Conservation (phyloP, 352 stramenopile genomes). For the Phytophthora litchii region DNA sequence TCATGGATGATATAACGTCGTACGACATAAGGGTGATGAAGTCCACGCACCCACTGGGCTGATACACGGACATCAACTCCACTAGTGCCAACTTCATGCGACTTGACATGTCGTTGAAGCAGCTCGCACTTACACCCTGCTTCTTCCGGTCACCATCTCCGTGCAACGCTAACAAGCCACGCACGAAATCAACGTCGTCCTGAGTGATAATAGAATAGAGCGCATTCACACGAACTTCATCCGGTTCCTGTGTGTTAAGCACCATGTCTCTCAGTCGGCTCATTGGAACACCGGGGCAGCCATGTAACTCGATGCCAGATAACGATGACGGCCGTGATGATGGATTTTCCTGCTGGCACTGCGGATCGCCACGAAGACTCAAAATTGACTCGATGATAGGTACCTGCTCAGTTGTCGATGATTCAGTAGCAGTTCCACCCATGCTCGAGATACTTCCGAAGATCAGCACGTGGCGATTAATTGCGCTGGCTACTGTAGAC, state of each 20-base stretch:
- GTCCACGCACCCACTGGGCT: constrained; percentile 60
- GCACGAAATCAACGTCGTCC: constrained; percentile 76
- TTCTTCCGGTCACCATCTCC: constrained; percentile 74
- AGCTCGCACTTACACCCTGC: constrained; percentile 51
- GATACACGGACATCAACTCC: constrained; percentile 68
- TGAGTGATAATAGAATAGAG: constrained; percentile 69
- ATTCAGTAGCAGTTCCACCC: constrained; percentile 67
- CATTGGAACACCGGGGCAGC: constrained; percentile 58
- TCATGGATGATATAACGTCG: constrained; percentile 84
- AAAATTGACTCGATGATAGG: constrained; percentile 82
- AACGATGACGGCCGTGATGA: constrained; percentile 38
- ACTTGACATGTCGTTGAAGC: constrained; percentile 73
- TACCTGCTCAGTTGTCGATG: constrained; percentile 77
- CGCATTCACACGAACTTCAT: constrained; percentile 72
- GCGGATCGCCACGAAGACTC: constrained; percentile 61
- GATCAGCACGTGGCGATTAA: constrained; percentile 81
- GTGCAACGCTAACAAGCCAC: constrained; percentile 58
- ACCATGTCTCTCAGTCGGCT: constrained; percentile 74
- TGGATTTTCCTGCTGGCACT: constrained; percentile 34
- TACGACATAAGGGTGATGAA: constrained; percentile 78
- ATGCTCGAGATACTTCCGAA: constrained; percentile 79
- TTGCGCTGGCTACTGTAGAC: constrained; percentile 60
- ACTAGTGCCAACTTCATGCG: constrained; percentile 73
- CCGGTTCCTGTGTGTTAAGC: constrained; percentile 54
- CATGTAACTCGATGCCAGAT: constrained; percentile 59